A percentile compares a stretch with the other conserved stretches of the same genome.
Conservation (phyloP, 2,329 filamentous ascomycete species). For the Arthroderma uncinatum region DNA sequence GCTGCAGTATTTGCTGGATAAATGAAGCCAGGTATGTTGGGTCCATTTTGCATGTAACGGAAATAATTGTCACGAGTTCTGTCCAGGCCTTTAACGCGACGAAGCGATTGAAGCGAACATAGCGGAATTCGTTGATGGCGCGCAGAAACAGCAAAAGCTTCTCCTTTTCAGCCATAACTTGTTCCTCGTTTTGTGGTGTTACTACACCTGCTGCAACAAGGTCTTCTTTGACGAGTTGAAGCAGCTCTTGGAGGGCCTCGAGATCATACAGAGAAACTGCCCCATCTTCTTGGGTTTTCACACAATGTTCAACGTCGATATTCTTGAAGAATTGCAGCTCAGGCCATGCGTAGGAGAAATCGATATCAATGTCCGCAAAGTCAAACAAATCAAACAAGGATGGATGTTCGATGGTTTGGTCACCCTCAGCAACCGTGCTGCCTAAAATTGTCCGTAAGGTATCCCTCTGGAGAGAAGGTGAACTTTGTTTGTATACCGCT, state of each 20-base stretch:
- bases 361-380: slow-evolving; percentile 60
- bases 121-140: slow-evolving; percentile 31
- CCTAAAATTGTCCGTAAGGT: slow-evolving; percentile 63
- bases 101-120: slow-evolving; percentile 40
- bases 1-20: slow-evolving; percentile 73
- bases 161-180: slow-evolving; percentile 30
- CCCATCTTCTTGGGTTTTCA: slow-evolving; percentile 47
- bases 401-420: slow-evolving; percentile 54
- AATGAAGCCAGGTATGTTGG: slow-evolving; percentile 61
- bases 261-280: slow-evolving; percentile 51
- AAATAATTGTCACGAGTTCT: slow-evolving; percentile 69
- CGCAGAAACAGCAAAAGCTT: slow-evolving; percentile 29
- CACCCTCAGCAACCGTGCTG: slow-evolving; percentile 51
- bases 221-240: slow-evolving; percentile 44
- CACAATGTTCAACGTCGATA: slow-evolving; percentile 56
- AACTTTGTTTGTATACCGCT: slow-evolving; percentile 57
- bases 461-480: slow-evolving; percentile 58
- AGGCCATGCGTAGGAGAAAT: slow-evolving; percentile 39
- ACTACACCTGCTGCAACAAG: slow-evolving; percentile 35
- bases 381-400: slow-evolving; percentile 90
- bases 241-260: slow-evolving; percentile 59
- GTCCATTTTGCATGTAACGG: slow-evolving; percentile 71
- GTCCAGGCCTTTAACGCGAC: slow-evolving; percentile 72
- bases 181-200: slow-evolving; percentile 32
- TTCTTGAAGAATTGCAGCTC: slow-evolving; percentile 51